A percentile compares a stretch with the other conserved stretches of the same genome.
phyloP scores from a whole-genome alignment of 2,329 filamentous ascomycete genomes.

The Tricladium varicosporioides region DNA sequence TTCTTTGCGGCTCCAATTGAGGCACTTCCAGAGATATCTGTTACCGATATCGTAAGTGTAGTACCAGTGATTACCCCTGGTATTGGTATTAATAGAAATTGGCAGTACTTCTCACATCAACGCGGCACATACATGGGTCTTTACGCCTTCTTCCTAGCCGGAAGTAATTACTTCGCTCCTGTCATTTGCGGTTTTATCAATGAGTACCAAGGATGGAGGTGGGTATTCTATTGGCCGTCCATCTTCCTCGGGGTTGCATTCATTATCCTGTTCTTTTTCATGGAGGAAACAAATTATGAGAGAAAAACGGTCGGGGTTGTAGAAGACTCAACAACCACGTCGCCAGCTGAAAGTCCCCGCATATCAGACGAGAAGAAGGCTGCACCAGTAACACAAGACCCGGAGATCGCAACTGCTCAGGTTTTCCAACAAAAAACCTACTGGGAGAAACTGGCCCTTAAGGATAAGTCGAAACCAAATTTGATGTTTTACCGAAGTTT shows the following conservation, averaged over 20 bases:
- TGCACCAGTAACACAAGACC: too few species aligned
- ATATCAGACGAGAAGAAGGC: too few species aligned
- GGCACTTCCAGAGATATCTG: constrained; percentile 7
- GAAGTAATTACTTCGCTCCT: constrained; percentile 41
- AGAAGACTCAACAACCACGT: background rate
- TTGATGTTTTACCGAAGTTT: background rate
- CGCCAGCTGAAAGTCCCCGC: too few species aligned
- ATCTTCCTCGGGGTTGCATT: constrained; percentile 48
- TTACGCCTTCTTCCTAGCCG: constrained; percentile 42
- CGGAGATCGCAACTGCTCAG: background rate
- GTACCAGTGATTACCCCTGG: background rate
- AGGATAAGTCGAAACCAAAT: background rate
- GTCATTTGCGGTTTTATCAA: constrained; percentile 47
- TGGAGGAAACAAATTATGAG: constrained; percentile 51
- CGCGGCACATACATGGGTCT: constrained; percentile 40
- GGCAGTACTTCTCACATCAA: constrained; percentile 39
- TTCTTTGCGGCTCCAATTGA: constrained; percentile 21
- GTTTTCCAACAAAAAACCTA: background rate
- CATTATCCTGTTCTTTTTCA: constrained; percentile 52
- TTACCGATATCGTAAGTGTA: constrained; percentile 20
- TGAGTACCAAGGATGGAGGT: too few species aligned
- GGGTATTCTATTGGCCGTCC: constrained; percentile 48
- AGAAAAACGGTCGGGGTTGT: constrained; percentile 11
- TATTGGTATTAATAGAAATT: background rate
- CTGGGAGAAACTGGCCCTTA: background rate